Evolutionary conservation across 2,329 filamentous ascomycete genomes (phyloP), one percentile per base, ranked within the genome.

Genomic region (Aspergillus unguis): DNA sequence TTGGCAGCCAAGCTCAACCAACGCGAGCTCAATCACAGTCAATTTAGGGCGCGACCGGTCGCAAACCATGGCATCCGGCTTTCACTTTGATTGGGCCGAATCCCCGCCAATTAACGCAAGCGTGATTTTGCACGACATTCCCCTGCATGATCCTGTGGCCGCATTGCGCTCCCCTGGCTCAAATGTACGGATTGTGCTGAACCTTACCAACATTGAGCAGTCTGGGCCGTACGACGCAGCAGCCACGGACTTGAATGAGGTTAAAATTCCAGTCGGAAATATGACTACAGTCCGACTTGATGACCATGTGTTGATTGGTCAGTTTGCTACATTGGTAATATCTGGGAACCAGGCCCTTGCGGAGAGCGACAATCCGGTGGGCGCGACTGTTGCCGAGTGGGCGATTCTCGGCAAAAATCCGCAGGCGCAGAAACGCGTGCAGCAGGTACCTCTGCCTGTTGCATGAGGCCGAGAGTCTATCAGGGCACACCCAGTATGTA

Each of bases 1-100:
- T 58, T 89, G 85, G 85, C 84, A 87, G 62, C 85, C 85, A 0
- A 63, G 71, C 2, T 64, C 78, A 1, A 80, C 81, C 45, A 70
- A 67, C 0, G 73, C 78, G 4, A 75, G 80, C 28, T 79, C 79
- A 3, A 62, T 88, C 10, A 83, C 81, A 1, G 77, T 89, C 8
- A 40, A 74, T 81, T 26, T 72, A 84, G 2, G 76, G 69, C 83
- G 43, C 35, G 53, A 0, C 58, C 65, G 8, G 44, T 52, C 6
- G 65, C 11, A 55, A 38, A 46, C 49, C 2, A 56, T 26, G 65
- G 43, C 17, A 47, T 76, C 23, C 0, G 75, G 74, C 1, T 74
- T 87, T 52, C 71, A 71, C 43, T 85, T 85, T 64, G 81, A 85
- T 65, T 87, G 81, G 83, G 82, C 78, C 0, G 71, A 79, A 46